Base-by-base conservation (phyloP, 1,284 basidiomycete genomes). In the Peniophora sp. region DNA sequence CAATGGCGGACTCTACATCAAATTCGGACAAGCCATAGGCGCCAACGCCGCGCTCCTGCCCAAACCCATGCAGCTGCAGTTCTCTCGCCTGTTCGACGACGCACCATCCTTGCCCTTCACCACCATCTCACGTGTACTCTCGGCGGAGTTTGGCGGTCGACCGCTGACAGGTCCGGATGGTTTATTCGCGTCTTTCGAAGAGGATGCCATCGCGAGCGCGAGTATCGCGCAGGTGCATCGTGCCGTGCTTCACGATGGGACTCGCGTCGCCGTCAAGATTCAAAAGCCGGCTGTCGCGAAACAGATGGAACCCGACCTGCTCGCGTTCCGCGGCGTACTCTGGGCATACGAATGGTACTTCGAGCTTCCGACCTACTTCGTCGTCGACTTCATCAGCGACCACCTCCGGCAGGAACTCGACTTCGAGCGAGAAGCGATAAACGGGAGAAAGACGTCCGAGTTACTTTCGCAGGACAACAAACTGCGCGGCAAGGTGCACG, bases 191-290 rank as follows among this genome's bases (percentile, higher is more conserved):
- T 66, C 76, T 10, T 94, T 95, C 54, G 85, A 91, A 44, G 74
- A 80, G 54, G 63, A 75, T 3, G 83, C 92, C 0, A 68, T 89
- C 0, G 92, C 92, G 0, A 90, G 87, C 54, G 92, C 92, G 1
- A 92, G 87, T 55, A 85, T 96, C 47, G 92, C 92, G 0, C 92
- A 95, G 62, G 92, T 95, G 0, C 92, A 95, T 62, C 75, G 77
- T 36, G 92, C 92, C 2, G 79, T 76, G 44, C 65, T 92, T 27
- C 79, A 74, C 55, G 69, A 71, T 35, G 64, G 61, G 1, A 49
- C 55, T 45, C 78, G 83, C 75, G 92, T 95, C 1, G 92, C 92
- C 0, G 92, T 96, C 55, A 95, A 95, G 68, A 73, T 93, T n/a
- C 90, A 95, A 68, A 94, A 93, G 59, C 92, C 90, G 0, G 87